A percentile compares a stretch with the other conserved stretches of the same genome.
Conservation (phyloP, 176 grass and related monocot species). For the Ananas comosus region DNA sequence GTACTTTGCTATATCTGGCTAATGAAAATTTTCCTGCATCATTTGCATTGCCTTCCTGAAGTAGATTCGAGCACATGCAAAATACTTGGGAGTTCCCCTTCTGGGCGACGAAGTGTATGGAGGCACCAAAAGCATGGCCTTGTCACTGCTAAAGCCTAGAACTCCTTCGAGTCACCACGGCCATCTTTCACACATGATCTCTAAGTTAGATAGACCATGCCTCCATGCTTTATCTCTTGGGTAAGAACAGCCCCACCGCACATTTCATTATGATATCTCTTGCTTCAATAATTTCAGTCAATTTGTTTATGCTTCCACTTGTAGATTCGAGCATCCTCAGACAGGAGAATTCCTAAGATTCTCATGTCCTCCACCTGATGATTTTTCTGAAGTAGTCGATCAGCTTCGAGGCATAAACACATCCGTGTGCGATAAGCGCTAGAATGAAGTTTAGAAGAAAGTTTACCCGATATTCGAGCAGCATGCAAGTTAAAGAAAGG, state of each 20-base stretch:
- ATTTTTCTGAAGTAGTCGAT: slow-evolving; percentile 47
- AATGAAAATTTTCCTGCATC: slow-evolving; percentile 1
- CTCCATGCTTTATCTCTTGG: slow-evolving; percentile 87
- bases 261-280: slow-evolving; percentile 3
- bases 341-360: slow-evolving; percentile 62
- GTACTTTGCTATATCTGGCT: not conserved
- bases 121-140: slow-evolving; percentile 67
- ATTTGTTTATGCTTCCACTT: slow-evolving; percentile 4
- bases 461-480: no score
- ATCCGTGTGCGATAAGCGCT: not conserved
- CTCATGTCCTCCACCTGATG: slow-evolving; percentile 59
- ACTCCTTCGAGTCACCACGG: slow-evolving; percentile 37
- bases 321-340: slow-evolving; percentile 78
- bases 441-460: no score
- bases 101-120: slow-evolving; percentile 89
- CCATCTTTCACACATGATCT: slow-evolving; percentile 36
- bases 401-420: slow-evolving; percentile 28
- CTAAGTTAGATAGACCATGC: slow-evolving; percentile 71
- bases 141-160: slow-evolving; percentile 58
- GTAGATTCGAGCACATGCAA: slow-evolving; percentile 85
- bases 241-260: slow-evolving; percentile 25
- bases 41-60: not conserved
- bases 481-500: no score
- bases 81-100: slow-evolving; percentile 66
- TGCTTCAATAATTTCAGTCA: not conserved